Conservation (phyloP, 179 eudicot species). For the Amaranthus tricolor region DNA sequence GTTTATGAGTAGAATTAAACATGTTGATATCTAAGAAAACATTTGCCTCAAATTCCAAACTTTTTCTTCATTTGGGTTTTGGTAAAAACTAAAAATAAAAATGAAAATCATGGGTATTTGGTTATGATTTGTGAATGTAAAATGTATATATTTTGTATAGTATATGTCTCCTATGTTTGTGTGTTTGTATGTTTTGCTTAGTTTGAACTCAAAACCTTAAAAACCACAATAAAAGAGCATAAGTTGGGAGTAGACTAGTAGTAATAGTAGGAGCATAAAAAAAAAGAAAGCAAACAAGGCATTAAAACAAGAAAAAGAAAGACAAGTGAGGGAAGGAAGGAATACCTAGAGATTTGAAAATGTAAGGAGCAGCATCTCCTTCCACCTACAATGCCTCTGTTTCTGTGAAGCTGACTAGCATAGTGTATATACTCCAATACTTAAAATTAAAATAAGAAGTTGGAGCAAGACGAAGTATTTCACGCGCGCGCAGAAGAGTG, state of each 20-base stretch:
- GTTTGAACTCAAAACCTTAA: slow-evolving; percentile 40
- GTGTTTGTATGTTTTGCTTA: slow-evolving; percentile 31
- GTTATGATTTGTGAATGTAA: background rate
- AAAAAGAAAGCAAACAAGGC: slow-evolving; percentile 15
- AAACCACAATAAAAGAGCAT: slow-evolving; percentile 1
- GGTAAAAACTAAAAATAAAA: background rate
- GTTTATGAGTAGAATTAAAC: slow-evolving; percentile 36
- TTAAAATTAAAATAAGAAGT: slow-evolving; percentile 9
- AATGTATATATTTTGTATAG: no score
- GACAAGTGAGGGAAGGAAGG: slow-evolving; percentile 35
- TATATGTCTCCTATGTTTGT: slow-evolving; percentile 1
- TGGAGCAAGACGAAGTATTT: background rate
- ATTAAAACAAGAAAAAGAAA: slow-evolving; percentile 17
- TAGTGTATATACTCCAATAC: slow-evolving; percentile 1
- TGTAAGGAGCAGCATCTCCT: slow-evolving; percentile 27
- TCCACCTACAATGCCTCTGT: slow-evolving; percentile 26
- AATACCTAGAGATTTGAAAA: slow-evolving; percentile 51
- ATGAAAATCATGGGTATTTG: background rate
- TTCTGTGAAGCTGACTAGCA: slow-evolving; percentile 2
- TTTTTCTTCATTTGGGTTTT: slow-evolving; percentile 39
- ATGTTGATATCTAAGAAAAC: slow-evolving; percentile 26
- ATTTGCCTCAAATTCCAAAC: slow-evolving; percentile 53
- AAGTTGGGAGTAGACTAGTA: background rate
- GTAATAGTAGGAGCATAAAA: background rate
- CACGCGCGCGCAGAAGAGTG: no score